Base-by-base conservation (phyloP, 2,329 filamentous ascomycete species). In the Sclerotinia glacialis region DNA sequence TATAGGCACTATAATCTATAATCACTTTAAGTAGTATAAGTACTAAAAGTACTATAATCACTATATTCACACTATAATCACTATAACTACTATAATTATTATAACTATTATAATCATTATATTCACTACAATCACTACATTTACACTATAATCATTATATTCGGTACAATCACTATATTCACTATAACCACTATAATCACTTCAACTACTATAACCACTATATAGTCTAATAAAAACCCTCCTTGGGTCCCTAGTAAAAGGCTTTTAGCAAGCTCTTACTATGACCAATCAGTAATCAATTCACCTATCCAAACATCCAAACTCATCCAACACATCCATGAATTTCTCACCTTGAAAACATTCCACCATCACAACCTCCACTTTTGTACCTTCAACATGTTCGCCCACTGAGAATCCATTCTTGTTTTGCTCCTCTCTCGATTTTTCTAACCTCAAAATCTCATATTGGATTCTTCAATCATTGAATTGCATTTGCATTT, bases 341-440 rank as follows among this genome's bases (percentile, higher is more conserved):
- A 59, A 59, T 46, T 59, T 59, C 55, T 59, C 55, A 34, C 46
- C 56, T 46, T 31, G 37, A 44, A 58, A 58, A 46, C 42, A 59
- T 47, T 59, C 56, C 40, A 59, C 42, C n/a, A n/a, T n/a, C n/a
- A n/a, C n/a, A n/a, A n/a, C n/a, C 56, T 40, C 18, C 14, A 14
- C 40, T 54, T 40, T 40, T 40, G 37, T 16, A 40, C 37, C 37
- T 14, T 40, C 16, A 40, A 40, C 37, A 40, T 40, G 37, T 2
- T 40, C 37, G 14, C 37, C 5, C 12, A 40, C 16, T 40, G 12
- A 40, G 37, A n/a, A n/a, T n/a, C n/a, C n/a, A n/a, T 40, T 40
- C 37, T 40, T 40, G 37, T 40, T 40, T 31, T 7, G 9, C 8
- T 46, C 21, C 28, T 54, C 31, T 37, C 16, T 21, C 28, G 34